Evolutionary conservation across 1,284 basidiomycete species (phyloP), one percentile per base, ranked within the genome.

Genomic region (Ganoderma sinense): DNA sequence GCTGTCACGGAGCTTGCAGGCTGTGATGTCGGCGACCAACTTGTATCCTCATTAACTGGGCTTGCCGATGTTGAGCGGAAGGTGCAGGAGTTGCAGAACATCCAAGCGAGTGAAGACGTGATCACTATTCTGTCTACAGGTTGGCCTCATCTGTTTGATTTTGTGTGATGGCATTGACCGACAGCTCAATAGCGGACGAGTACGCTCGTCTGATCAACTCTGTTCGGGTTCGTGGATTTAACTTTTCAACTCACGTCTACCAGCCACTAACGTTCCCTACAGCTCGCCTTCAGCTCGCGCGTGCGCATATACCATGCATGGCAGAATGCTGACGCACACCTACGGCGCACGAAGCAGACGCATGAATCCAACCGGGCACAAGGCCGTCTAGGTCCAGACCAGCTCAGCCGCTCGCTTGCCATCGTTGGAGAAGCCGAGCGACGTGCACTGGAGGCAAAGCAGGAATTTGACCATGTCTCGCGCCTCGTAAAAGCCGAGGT

Each of bases 171-270:
- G 29, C 7, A 4, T 23, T 11, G 13, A 1, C 31, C 67, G 53
- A 65, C 48, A 13, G 13, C 11, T 63, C 69, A 70, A 75, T 80
- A 86, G 93, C 90, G 58, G 96, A 99, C 78, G 97, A 98, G 81
- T 99, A 99, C 79, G 91, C 96, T 36, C 88, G 97, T 58, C 86
- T 98, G 62, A 96, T 98, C 70, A 92, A 91, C 70, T 96, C 94
- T 69, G 96, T 98, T 64, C 87, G 96, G 75, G 94, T 96, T 77
- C 70, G 92, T 83, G 63, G 40, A 67, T 53, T 33, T 55, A 31
- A 26, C 10, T 71, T 26, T 26, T 29, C 39, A 39, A 39, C 13
- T 13, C n/a, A 2, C 6, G 5, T 40, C 10, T 59, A 8, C 20
- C 11, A 31, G 36, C 3, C 36, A 61, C 59, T 5, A 16, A 69